Evolutionary conservation across 2,329 filamentous ascomycete species (phyloP).

Genomic region (Epichloe uncinata): DNA sequence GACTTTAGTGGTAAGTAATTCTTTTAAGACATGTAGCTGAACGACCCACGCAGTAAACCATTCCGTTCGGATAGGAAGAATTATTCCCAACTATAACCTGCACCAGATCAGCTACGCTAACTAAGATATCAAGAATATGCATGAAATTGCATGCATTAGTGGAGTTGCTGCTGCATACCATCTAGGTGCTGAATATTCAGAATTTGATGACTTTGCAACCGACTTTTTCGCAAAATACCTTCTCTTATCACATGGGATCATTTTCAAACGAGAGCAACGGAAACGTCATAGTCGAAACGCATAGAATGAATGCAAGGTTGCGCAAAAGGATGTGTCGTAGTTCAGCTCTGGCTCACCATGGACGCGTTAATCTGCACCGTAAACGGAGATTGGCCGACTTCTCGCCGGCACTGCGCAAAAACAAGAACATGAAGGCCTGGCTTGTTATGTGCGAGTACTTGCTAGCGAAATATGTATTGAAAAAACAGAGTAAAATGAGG

Average conservation of each 20-base stretch:
- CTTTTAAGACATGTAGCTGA: no score
- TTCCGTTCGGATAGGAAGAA: no score
- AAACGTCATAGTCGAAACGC: slow-evolving; percentile 11
- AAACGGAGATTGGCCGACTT: neutral
- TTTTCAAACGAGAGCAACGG: slow-evolving; percentile 22
- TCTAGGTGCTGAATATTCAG: slow-evolving; percentile 50
- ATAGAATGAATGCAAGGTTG: neutral
- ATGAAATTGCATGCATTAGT: slow-evolving; percentile 57
- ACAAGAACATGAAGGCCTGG: no score
- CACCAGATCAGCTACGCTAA: neutral
- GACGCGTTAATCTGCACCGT: no score
- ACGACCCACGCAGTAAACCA: neutral
- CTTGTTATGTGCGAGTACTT: no score
- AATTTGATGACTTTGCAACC: slow-evolving; percentile 40
- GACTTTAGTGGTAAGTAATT: slow-evolving; percentile 48
- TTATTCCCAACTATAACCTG: neutral
- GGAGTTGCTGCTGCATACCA: slow-evolving; percentile 59
- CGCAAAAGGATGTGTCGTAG: neutral
- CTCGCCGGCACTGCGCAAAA: no score
- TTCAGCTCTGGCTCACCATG: neutral
- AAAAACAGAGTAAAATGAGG: no score
- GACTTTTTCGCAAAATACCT: slow-evolving; percentile 35
- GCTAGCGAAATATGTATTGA: no score
- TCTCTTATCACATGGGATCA: slow-evolving; percentile 29
- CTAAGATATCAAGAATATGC: slow-evolving; percentile 37